phyloP scores from a whole-genome alignment of 176 grass and related monocot genomes.

The Carex myosuroides region DNA sequence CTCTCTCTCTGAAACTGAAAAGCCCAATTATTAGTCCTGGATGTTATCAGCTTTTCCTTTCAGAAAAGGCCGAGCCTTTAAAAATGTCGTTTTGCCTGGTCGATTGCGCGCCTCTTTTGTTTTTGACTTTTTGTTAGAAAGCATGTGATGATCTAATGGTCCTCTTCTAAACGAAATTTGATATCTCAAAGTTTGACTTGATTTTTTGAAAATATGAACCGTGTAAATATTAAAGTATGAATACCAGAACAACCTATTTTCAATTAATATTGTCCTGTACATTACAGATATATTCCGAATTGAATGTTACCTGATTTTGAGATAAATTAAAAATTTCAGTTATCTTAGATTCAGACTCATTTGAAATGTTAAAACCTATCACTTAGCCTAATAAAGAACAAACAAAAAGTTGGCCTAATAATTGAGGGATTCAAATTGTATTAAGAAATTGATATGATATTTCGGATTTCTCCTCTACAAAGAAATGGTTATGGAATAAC shows the following conservation, averaged over 20 bases:
- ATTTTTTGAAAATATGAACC: too few species aligned
- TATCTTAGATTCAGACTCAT: too few species aligned
- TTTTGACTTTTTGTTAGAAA: neutral
- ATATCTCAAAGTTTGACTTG: neutral
- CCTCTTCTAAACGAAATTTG: neutral
- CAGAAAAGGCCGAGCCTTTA: neutral
- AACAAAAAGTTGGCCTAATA: neutral
- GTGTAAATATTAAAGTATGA: too few species aligned
- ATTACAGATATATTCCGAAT: too few species aligned
- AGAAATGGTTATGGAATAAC: neutral
- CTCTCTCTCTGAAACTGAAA: too few species aligned
- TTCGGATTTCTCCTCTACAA: too few species aligned
- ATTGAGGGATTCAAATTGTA: neutral
- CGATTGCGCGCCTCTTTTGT: neutral
- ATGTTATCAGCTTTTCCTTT: neutral
- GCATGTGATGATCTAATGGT: neutral
- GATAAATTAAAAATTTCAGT: too few species aligned
- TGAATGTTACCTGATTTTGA: too few species aligned
- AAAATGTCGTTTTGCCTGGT: slow-evolving; percentile 1
- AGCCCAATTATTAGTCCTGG: too few species aligned
- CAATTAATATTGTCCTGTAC: too few species aligned
- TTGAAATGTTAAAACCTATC: neutral
- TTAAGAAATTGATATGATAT: too few species aligned
- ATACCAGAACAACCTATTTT: too few species aligned
- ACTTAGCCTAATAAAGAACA: neutral